phyloP scores from a whole-genome alignment of 73 alveolate species.

The Symbiodinium pilosum region DNA sequence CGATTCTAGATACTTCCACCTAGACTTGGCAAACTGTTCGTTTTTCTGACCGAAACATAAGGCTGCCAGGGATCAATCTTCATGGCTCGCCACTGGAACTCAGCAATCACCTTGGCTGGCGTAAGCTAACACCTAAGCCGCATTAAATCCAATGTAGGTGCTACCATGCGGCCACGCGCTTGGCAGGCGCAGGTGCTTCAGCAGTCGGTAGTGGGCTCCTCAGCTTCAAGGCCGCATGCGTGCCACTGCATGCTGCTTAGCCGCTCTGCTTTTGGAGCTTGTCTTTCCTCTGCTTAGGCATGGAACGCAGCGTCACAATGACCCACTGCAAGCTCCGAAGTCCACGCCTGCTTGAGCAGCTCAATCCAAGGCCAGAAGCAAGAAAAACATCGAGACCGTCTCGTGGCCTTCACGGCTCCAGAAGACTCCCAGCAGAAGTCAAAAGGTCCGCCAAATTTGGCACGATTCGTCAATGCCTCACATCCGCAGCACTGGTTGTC shows the following conservation, averaged over 20 bases:
- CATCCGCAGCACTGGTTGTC: neutral
- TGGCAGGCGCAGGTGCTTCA: neutral
- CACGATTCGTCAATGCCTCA: constrained; percentile 54
- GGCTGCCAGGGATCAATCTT: constrained; percentile 20
- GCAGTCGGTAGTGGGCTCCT: constrained; percentile 10
- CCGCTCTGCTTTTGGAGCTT: no score
- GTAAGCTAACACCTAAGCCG: no score
- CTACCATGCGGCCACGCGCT: neutral
- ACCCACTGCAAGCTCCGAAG: neutral
- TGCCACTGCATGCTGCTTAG: no score
- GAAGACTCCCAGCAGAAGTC: constrained; percentile 79
- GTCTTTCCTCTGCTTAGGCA: neutral
- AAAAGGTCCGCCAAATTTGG: constrained; percentile 36
- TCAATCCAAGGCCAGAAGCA: no score
- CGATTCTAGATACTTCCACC: neutral
- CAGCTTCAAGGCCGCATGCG: neutral
- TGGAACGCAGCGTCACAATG: neutral
- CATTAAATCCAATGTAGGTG: neutral
- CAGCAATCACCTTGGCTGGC: constrained; percentile 48
- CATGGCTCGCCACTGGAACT: constrained; percentile 61
- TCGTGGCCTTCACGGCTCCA: neutral
- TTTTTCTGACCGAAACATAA: no score
- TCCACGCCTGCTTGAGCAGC: neutral
- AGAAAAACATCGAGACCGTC: no score
- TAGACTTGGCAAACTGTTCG: no score